Evolutionary conservation across 2,329 filamentous ascomycete species (phyloP).

Genomic region (Colletotrichum paranaense): DNA sequence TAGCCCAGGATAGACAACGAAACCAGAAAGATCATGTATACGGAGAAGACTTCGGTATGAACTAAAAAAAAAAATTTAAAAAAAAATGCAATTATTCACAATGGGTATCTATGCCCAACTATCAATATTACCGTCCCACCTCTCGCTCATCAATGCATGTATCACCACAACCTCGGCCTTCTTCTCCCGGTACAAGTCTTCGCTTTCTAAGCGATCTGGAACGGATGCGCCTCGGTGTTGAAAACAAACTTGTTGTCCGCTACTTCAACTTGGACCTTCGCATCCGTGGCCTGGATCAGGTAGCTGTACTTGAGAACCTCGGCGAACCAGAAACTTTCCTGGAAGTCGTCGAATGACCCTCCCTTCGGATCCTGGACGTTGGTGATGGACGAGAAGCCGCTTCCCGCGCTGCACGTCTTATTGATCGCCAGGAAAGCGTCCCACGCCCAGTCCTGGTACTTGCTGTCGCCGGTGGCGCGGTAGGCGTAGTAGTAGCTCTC

Average conservation of each 20-base stretch:
- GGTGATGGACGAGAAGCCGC: constrained; percentile 73
- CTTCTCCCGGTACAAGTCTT: background rate
- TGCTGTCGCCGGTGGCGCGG: constrained; percentile 78
- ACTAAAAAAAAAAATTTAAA: too few relatives aligned
- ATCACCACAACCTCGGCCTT: background rate
- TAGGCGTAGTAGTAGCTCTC: constrained; percentile 91
- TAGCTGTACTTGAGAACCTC: constrained; percentile 90
- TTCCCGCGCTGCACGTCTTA: constrained; percentile 69
- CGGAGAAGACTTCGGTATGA: background rate
- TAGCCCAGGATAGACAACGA: constrained; percentile 37
- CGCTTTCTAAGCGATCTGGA: constrained; percentile 39
- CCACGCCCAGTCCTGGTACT: constrained; percentile 89
- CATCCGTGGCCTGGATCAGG: constrained; percentile 74
- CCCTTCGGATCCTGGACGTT: constrained; percentile 75
- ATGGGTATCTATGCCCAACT: constrained; percentile 7
- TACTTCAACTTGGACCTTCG: constrained; percentile 63
- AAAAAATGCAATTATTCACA: constrained; percentile 5
- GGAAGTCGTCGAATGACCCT: constrained; percentile 73
- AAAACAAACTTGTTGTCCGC: constrained; percentile 59
- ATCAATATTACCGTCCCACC: background rate
- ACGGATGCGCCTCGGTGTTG: constrained; percentile 62
- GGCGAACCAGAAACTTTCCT: constrained; percentile 90
- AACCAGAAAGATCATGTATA: background rate
- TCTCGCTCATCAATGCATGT: background rate
- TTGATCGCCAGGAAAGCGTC: constrained; percentile 79